These are phyloP conservation scores for Didymella keratinophila DNA, from an alignment of 2,329 filamentous ascomycete genomes.

Conservation along the genomic window DNA sequence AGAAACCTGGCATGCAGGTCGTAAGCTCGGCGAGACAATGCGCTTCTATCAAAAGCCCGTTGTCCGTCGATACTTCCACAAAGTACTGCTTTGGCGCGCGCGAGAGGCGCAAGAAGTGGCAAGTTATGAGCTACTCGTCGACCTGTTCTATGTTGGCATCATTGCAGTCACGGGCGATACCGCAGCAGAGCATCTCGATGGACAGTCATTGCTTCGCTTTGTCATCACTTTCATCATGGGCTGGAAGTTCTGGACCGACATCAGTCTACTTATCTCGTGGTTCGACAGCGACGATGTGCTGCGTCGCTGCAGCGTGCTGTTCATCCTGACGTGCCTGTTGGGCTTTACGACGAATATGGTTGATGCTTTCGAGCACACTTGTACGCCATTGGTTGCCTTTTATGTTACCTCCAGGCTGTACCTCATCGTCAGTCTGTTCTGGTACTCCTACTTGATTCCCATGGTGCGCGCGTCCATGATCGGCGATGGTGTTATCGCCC, in stretches of 20 bases:
- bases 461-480: conserved; percentile 67
- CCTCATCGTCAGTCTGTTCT: conserved; percentile 58
- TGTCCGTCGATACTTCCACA: conserved; percentile 71
- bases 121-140: conserved; percentile 70
- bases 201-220: conserved; percentile 65
- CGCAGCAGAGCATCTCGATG: conserved; percentile 64
- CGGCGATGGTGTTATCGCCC: conserved; percentile 53
- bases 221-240: conserved; percentile 68
- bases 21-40: conserved; percentile 56
- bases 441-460: conserved; percentile 60
- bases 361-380: conserved; percentile 62
- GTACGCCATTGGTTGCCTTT: conserved; percentile 66
- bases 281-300: conserved; percentile 69
- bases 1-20: conserved; percentile 48
- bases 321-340: conserved; percentile 67
- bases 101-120: conserved; percentile 67
- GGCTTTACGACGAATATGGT: conserved; percentile 71
- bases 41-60: conserved; percentile 67
- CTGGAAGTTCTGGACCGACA: conserved; percentile 70
- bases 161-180: conserved; percentile 70
- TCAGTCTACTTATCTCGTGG: conserved; percentile 65
- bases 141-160: conserved; percentile 70
- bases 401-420: conserved; percentile 66
- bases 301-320: conserved; percentile 66
- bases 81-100: conserved; percentile 69